Evolutionary conservation across 2,329 filamentous ascomycete genomes (phyloP).

Genomic region (Colletotrichum higginsianum): DNA sequence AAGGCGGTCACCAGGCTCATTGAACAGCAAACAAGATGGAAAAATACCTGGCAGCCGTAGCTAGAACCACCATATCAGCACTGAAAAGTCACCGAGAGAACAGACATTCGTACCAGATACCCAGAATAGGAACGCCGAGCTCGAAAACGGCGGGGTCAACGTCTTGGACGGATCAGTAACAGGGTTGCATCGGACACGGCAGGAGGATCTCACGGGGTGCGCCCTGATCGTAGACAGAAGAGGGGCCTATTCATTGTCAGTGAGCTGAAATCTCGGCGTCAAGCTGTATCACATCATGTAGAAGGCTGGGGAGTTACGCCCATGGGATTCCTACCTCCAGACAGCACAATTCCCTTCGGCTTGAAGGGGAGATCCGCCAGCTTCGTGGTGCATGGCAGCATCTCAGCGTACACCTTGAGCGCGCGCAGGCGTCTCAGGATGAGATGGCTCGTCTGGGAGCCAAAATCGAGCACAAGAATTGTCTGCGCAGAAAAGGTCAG

Average conservation of each 20-base stretch:
- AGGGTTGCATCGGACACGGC: not conserved
- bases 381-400: conserved; percentile 90
- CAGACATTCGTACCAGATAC: conserved; percentile 70
- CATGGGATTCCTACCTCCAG: conserved; percentile 51
- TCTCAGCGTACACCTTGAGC: conserved; percentile 87
- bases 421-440: conserved; percentile 83
- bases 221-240: conserved; percentile 84
- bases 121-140: conserved; percentile 73
- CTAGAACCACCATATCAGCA: not conserved
- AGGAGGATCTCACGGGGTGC: conserved; percentile 65
- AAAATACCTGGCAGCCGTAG: conserved; percentile 36
- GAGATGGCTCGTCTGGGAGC: conserved; percentile 80
- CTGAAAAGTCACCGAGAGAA: not conserved
- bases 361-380: conserved; percentile 82
- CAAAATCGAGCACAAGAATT: conserved; percentile 81
- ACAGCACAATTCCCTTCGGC: conserved; percentile 83
- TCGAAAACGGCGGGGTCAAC: conserved; percentile 88
- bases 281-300: not conserved
- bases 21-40: not conserved
- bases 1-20: not conserved
- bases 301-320: not conserved
- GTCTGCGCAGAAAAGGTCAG: conserved; percentile 60
- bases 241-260: conserved; percentile 56
- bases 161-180: conserved; percentile 55
- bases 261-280: not conserved